phyloP scores from a whole-genome alignment of 345 rosid species.

The Populus tremula region DNA sequence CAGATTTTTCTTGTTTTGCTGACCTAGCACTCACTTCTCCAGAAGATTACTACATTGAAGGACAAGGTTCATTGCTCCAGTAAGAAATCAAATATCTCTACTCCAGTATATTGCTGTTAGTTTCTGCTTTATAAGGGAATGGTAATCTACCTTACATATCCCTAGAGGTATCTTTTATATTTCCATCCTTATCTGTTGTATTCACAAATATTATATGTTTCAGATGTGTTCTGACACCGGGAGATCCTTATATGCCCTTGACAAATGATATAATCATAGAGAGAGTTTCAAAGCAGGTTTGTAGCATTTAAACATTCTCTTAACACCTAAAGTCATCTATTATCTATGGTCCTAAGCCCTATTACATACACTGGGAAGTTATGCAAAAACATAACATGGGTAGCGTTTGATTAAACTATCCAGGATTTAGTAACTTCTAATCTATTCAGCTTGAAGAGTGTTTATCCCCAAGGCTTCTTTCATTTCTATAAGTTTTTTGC shows the following conservation, averaged over 20 bases:
- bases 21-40: slow-evolving; percentile 92
- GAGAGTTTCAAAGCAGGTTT: slow-evolving; percentile 84
- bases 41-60: slow-evolving; percentile 88
- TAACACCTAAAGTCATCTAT: background rate
- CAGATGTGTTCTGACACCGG: slow-evolving; percentile 94
- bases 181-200: background rate
- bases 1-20: slow-evolving; percentile 96
- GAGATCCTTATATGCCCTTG: slow-evolving; percentile 94
- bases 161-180: background rate
- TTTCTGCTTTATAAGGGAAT: background rate
- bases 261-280: slow-evolving; percentile 74
- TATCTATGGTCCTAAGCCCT: background rate
- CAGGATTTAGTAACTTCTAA: background rate
- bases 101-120: background rate
- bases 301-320: slow-evolving; percentile 2
- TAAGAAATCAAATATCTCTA: slow-evolving; percentile 39
- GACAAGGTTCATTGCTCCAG: slow-evolving; percentile 97
- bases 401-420: background rate
- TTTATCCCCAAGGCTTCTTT: background rate
- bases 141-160: background rate
- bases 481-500: background rate
- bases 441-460: background rate
- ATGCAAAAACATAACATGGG: background rate
- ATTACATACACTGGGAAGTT: background rate
- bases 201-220: slow-evolving; percentile 14